These are phyloP conservation scores for Schizophyllum commune DNA, from an alignment of 1,284 basidiomycete genomes.

Conservation along the genomic window DNA sequence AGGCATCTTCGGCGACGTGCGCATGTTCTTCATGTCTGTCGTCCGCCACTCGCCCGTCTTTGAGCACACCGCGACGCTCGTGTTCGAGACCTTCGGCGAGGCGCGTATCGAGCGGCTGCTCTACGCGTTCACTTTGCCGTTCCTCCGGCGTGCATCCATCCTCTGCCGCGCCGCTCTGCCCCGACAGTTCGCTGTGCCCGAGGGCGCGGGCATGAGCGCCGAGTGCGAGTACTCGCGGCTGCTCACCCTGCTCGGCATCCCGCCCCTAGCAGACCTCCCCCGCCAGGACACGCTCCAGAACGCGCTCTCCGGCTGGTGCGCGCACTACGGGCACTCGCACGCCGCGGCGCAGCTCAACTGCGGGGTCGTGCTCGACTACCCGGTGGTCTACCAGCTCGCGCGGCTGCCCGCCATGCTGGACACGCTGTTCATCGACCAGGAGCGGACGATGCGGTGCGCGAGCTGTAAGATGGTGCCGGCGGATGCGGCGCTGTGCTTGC, in stretches of 20 bases:
- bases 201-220: conserved; percentile 24
- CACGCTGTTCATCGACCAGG: conserved; percentile 68
- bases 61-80: conserved; percentile 70
- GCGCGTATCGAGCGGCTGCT: conserved; percentile 80
- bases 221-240: conserved; percentile 75
- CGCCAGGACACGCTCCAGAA: conserved; percentile 78
- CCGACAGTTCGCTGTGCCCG: conserved; percentile 42
- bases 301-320: conserved; percentile 76
- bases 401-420: conserved; percentile 81
- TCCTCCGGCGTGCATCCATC: conserved; percentile 85
- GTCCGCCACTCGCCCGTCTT: conserved; percentile 74
- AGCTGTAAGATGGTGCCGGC: conserved; percentile 76
- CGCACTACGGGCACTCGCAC: conserved; percentile 72
- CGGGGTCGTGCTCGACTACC: conserved; percentile 75
- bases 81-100: conserved; percentile 72
- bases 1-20: conserved; percentile 68
- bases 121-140: conserved; percentile 87
- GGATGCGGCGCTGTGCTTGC: conserved; percentile 87
- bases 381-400: conserved; percentile 79
- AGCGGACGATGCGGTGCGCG: conserved; percentile 64
- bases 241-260: conserved; percentile 70
- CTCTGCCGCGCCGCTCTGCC: conserved; percentile 75
- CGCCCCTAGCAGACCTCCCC: conserved; percentile 69
- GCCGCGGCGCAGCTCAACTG: conserved; percentile 66
- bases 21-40: conserved; percentile 81